Percentiles rank a stretch among this genome's conserved stretches.
phyloP scores from a whole-genome alignment of 2,329 filamentous ascomycete genomes.

The Colletotrichum sp. region DNA sequence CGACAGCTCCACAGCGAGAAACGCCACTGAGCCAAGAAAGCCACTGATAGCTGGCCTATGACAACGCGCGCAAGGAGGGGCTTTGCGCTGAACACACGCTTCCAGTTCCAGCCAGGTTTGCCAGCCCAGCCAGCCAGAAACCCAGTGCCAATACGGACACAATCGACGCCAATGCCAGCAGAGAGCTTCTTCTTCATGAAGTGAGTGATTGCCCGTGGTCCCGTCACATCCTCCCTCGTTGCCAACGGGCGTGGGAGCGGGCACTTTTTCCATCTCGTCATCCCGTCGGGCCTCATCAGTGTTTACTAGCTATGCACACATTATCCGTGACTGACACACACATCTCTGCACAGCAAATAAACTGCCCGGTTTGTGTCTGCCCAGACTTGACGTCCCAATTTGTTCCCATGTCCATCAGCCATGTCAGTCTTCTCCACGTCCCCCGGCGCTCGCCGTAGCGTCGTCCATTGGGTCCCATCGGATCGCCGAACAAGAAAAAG shows the following conservation, averaged over 20 bases:
- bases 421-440: neutral
- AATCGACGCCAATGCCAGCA: neutral
- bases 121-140: neutral
- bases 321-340: neutral
- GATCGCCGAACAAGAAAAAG: neutral
- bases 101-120: neutral
- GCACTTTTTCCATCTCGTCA: neutral
- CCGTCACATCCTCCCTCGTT: neutral
- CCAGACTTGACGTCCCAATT: neutral
- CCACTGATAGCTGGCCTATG: neutral
- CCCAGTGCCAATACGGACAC: neutral
- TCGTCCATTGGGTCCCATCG: neutral
- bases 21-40: neutral
- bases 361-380: neutral
- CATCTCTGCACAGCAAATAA: neutral
- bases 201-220: too few species aligned
- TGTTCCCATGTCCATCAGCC: neutral
- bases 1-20: neutral
- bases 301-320: neutral
- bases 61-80: neutral
- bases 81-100: neutral
- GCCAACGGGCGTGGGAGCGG: neutral
- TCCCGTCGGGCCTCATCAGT: neutral
- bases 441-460: neutral
- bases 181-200: neutral